Percentiles rank a stretch among this genome's conserved stretches.
phyloP scores from a whole-genome alignment of 495 filamentous ascomycete species.

The Tuber magnatum region DNA sequence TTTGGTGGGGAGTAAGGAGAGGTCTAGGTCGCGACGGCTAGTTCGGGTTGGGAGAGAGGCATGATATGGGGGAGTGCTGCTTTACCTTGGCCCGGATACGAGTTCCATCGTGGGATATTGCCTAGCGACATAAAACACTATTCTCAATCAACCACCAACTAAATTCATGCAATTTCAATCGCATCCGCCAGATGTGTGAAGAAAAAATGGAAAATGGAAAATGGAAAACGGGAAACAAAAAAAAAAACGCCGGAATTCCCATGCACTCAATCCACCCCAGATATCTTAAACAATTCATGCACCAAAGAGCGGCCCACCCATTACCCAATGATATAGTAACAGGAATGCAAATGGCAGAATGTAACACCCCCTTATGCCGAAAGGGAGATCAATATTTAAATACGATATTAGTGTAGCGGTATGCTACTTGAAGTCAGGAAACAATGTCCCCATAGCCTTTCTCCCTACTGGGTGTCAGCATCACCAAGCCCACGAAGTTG shows the following conservation, averaged over 20 bases:
- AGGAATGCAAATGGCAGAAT: constrained; percentile 25
- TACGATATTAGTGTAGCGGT: neutral
- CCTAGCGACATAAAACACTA: neutral
- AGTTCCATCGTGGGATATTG: neutral
- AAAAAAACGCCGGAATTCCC: constrained; percentile 7
- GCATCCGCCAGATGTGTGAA: neutral
- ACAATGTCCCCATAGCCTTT: constrained; percentile 23
- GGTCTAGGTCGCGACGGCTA: neutral
- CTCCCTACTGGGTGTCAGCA: constrained; percentile 12
- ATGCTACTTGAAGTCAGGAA: constrained; percentile 24
- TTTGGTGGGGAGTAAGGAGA: neutral
- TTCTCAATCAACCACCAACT: neutral
- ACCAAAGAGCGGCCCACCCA: neutral
- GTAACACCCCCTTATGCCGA: neutral
- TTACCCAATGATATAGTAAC: neutral
- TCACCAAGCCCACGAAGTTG: neutral
- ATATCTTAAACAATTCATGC: neutral
- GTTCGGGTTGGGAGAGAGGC: neutral
- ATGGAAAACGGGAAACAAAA: too few species aligned
- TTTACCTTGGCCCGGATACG: neutral
- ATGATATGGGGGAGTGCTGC: neutral
- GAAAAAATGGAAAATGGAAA: neutral
- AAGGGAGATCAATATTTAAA: neutral
- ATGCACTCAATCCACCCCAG: constrained; percentile 3
- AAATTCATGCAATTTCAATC: neutral